Conservation (phyloP, 495 filamentous ascomycete species). For the Lentithecium fluviatile region DNA sequence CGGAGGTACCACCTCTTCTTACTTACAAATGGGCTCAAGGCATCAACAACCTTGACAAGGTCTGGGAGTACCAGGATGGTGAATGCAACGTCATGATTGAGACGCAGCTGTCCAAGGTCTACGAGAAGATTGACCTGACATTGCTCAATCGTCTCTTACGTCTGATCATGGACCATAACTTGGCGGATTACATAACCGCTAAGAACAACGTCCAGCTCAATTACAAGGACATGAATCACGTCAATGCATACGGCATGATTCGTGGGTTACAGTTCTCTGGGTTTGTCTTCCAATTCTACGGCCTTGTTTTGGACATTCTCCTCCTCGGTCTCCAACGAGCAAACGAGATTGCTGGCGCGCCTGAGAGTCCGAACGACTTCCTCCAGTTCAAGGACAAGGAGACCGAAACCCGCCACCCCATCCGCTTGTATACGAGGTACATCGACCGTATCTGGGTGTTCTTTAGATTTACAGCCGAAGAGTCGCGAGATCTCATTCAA, state of each 20-base stretch:
- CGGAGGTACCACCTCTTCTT: slow-evolving; percentile 94
- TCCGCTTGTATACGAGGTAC: slow-evolving; percentile 93
- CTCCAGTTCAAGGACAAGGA: slow-evolving; percentile 91
- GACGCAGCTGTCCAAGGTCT: slow-evolving; percentile 96
- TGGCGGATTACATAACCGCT: slow-evolving; percentile 97
- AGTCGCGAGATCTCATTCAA: slow-evolving; percentile 94
- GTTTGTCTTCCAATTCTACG: slow-evolving; percentile 99
- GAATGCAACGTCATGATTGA: slow-evolving; percentile 99
- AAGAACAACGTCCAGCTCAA: slow-evolving; percentile 99
- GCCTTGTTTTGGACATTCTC: slow-evolving; percentile 89
- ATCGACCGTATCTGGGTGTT: slow-evolving; percentile 99
- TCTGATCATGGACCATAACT: slow-evolving; percentile 98
- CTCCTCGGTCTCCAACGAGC: slow-evolving; percentile 92
- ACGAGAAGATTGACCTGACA: slow-evolving; percentile 98
- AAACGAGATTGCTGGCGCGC: slow-evolving; percentile 96
- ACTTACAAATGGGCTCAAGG: slow-evolving; percentile 99
- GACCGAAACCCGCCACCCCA: slow-evolving; percentile 89
- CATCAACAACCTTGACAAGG: slow-evolving; percentile 97
- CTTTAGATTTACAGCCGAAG: slow-evolving; percentile 87
- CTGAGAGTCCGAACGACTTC: slow-evolving; percentile 95
- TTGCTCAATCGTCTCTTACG: slow-evolving; percentile 88
- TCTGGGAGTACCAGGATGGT: slow-evolving; percentile 93
- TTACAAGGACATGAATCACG: slow-evolving; percentile 99
- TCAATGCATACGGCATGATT: slow-evolving; percentile 98
- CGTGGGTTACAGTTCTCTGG: slow-evolving; percentile 96